Evolutionary conservation across 176 grass and related monocot species (phyloP), one percentile per base, ranked within the genome.

Genomic region (Cenchrus americanus): DNA sequence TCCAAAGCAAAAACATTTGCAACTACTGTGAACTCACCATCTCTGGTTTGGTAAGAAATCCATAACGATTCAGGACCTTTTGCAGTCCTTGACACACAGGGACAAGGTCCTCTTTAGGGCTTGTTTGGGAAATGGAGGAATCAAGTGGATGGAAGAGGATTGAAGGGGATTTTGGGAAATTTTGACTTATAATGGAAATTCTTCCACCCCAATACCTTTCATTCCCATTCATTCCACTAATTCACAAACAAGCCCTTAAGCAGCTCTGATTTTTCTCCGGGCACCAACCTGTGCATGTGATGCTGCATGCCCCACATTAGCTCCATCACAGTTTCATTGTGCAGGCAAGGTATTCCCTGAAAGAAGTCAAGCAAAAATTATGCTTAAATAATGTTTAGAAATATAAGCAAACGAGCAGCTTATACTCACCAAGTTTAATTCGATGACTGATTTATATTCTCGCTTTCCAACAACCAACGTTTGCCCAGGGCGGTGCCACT

Each of bases 11-110:
- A 67, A 19, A 9, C 7, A 67, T 5, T 18, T 41, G 50, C 15
- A 41, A 18, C 14, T 30, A 30, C 30, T 30, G 14, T 73, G 11
- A 53, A 76, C 71, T 76, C 71, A 66, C 71, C 82, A 75, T 83
- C 59, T 75, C 70, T 75, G 47, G 81, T 83, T 83, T 14, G n/a
- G 57, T 34, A 65, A 65, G 32, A 30, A 75, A 75, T 47, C 82
- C 71, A 43, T 84, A 14, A 66, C 47, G 14, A 76, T 3, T 15
- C 44, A 71, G 0, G 22, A 71, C 7, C 5, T 26, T 70, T 14
- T 24, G 5, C 19, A 70, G 42, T 47, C 42, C 67, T 47, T 23
- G 67, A 22, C 67, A 14, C 67, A 24, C 47, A 3, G 43, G 68
- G 1, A 48, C 1, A 5, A 5, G n/a, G 1, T 71, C 69, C 2